Percentiles rank a stretch among this genome's conserved stretches.
Evolutionary conservation across 2,329 filamentous ascomycete genomes (phyloP).

Genomic region (Ophiostoma sp.): DNA sequence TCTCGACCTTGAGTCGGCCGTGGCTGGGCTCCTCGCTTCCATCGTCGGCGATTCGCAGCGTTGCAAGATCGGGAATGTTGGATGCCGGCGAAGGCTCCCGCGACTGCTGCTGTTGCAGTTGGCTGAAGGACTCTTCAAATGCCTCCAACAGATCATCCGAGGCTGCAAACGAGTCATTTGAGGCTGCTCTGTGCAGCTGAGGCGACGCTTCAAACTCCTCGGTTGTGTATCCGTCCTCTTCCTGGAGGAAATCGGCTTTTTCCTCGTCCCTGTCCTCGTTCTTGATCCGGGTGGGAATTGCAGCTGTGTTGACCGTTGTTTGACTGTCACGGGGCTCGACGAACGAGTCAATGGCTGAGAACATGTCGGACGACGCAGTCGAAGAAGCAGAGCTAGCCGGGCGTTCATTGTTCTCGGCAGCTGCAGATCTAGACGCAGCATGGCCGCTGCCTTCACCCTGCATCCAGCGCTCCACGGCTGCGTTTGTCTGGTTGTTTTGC

Average conservation of each 20-base stretch:
- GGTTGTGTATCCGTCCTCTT: conserved; percentile 5
- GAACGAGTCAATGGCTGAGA: conserved; percentile 21
- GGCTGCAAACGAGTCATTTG: conserved; percentile 20
- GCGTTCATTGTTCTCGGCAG: neutral
- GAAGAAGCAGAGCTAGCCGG: conserved; percentile 14
- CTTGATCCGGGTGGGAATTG: neutral
- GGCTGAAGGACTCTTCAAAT: conserved; percentile 16
- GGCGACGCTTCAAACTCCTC: neutral
- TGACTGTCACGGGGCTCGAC: conserved; percentile 12
- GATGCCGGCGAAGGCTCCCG: conserved; percentile 19
- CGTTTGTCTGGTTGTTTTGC: neutral
- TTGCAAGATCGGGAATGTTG: conserved; percentile 18
- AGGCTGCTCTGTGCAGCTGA: neutral
- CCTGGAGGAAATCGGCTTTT: too few relatives aligned
- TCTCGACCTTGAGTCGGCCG: neutral
- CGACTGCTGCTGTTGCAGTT: conserved; percentile 1
- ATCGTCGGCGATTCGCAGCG: conserved; percentile 17
- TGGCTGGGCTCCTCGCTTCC: neutral
- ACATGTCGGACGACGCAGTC: conserved; percentile 19
- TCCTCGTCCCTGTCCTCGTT: neutral
- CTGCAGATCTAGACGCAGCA: neutral
- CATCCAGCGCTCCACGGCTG: neutral
- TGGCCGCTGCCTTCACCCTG: conserved; percentile 5
- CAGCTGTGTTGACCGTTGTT: neutral
- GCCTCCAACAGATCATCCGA: conserved; percentile 19